Evolutionary conservation across 768 basidiomycete species (phyloP), one percentile per base, ranked within the genome.

Genomic region (Clathrus columnatus): DNA sequence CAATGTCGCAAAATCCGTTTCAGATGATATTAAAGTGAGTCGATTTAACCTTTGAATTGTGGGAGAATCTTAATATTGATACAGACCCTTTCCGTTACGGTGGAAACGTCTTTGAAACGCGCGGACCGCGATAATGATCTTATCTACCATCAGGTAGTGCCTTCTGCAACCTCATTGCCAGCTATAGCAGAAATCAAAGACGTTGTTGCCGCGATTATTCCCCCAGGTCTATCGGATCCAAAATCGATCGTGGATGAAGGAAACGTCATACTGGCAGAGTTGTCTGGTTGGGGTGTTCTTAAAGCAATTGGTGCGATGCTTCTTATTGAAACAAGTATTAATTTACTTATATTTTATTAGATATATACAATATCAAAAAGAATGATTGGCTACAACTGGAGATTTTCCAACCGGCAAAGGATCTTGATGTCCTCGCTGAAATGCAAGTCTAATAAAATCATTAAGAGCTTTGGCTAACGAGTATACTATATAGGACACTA

Each of bases 91-190:
- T 70, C 87, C 23, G 83, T 85, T 46, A 82, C 73, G 7, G 72
- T 96, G 23, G 78, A 85, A 60, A 81, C 78, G 50, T 79, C 82
- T 54, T 68, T 87, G 29, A 69, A 73, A 4, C 79, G 90, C 14
- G 89, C 94, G 0, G 81, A 85, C 59, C 81, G 91, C 28, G 95
- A 98, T 68, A 99, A 99, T 66, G 88, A 95, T 68, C 73, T 96
- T 6, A 96, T 99, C 36, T 99, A 97, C 70, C 91, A 96, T 61
- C 78, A 90, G 50, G 85, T 90, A 54, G 75, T 95, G 1, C 92
- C 94, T 0, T 73, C 91, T 0, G 62, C 79, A 4, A 81, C 85
- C 1, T 77, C 84, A 16, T 77, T 96, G 6, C 70, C 83, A 0
- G 65, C 76, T 0, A 82, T 97, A 49, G 72, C 74, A 27, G 81